Evolutionary conservation across 768 basidiomycete genomes (phyloP), one percentile per base, ranked within the genome.

Genomic region (Boletus tylopilopsis): DNA sequence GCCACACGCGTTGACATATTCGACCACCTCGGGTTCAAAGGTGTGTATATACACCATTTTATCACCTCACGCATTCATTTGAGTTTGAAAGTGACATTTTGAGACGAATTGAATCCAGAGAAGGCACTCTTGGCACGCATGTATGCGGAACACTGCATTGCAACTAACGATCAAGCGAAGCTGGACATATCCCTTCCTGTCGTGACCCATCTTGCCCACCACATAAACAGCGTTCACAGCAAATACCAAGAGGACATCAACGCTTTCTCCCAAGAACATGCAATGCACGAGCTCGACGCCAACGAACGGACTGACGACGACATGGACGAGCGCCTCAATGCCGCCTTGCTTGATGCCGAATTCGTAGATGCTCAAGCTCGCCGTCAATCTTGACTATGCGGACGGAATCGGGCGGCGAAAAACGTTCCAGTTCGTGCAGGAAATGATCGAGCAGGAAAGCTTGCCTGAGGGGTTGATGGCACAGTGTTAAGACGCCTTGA

Each of bases 321-420:
- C 46, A 80, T 81, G 34, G 81, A 84, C 10, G 73, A 73, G 33
- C 70, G 67, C 15, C 56, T 72, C 4, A 75, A 79, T 23, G 75
- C 72, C 10, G 18, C 51, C 2, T 47, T 63, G 12, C 41, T 53
- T 18, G 51, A 59, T 9, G 35, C 53, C 30, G 83, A 85, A 58
- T 84, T 88, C 49, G 70, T 92, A 97, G 66, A 76, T 97, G 66
- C 76, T 96, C 21, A 79, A 76, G 57, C 70, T 95, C 25, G 89
- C 90, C 0, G 76, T 87, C 4, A 79, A 86, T 52, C 73, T 93
- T 23, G 94, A 97, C 66, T 97, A 94, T 59, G 80, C 84, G 0
- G 95, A 98, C 69, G 93, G 96, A 67, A 89, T 87, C 51, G 94
- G 95, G 4, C 71, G 92, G 51, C 71, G 92, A 50, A 88, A 87